A percentile compares a stretch with the other conserved stretches of the same genome.
These are phyloP conservation scores for Sarcocystis neurona DNA, from an alignment of 169 alveolate genomes.

Conservation along the genomic window DNA sequence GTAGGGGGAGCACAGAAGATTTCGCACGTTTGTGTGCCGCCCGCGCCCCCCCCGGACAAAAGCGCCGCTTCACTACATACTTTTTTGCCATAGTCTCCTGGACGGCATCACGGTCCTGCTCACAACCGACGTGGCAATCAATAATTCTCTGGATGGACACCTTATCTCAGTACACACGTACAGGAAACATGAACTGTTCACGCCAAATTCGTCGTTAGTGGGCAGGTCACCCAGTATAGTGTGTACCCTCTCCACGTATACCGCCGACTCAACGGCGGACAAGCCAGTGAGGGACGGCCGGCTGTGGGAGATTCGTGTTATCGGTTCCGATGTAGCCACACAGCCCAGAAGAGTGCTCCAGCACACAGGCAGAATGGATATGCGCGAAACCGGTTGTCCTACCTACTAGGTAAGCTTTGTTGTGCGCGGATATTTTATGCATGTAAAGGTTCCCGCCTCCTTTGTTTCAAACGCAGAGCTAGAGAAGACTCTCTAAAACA, in stretches of 20 bases:
- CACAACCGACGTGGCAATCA: no score
- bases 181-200: not conserved
- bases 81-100: no score
- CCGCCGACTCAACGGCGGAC: not conserved
- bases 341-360: not conserved
- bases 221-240: not conserved
- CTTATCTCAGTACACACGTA: not conserved
- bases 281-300: not conserved
- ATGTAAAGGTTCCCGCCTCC: not conserved
- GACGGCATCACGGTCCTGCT: no score
- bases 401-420: not conserved
- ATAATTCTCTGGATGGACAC: no score
- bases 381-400: conserved; percentile 10
- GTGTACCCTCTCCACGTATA: not conserved
- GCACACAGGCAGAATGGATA: not conserved
- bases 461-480: not conserved
- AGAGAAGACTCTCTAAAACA: not conserved
- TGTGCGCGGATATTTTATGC: not conserved
- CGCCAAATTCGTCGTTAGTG: not conserved
- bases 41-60: no score
- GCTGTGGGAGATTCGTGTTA: not conserved
- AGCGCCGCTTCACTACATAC: no score
- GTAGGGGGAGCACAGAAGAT: no score
- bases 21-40: no score
- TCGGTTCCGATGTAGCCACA: conserved; percentile 37